Conservation (phyloP, 192 early-diverging fungal genomes). For the Backusella sp. region DNA sequence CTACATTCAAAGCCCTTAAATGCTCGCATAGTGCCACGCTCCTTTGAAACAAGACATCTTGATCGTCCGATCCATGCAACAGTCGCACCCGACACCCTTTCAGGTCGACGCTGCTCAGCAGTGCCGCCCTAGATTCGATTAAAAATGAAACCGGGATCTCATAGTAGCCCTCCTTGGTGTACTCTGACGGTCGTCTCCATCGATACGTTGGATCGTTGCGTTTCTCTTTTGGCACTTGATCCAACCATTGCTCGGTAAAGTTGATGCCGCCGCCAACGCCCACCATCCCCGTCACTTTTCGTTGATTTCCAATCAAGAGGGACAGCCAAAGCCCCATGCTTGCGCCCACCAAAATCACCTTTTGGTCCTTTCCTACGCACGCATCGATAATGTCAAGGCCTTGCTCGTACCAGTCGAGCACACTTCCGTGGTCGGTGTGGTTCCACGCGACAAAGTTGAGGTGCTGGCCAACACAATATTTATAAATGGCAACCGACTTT, state of each 20-base stretch:
- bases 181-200: constrained; percentile 23
- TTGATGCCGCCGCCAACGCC: constrained; percentile 29
- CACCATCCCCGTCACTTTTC: constrained; percentile 9
- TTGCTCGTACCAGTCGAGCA: constrained; percentile 26
- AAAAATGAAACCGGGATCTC: constrained; percentile 25
- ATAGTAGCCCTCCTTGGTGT: constrained; percentile 27
- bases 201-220: background rate
- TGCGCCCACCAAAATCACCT: constrained; percentile 12
- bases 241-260: constrained; percentile 27
- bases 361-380: background rate
- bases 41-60: constrained; percentile 1
- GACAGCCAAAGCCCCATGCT: constrained; percentile 38
- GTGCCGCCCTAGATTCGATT: constrained; percentile 5
- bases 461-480: background rate
- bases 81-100: constrained; percentile 8
- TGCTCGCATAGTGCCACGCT: background rate
- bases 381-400: background rate
- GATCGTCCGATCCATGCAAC: constrained; percentile 27
- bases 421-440: constrained; percentile 14
- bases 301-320: background rate
- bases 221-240: constrained; percentile 18
- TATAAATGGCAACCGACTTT: constrained; percentile 22
- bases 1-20: background rate
- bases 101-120: background rate
- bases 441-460: constrained; percentile 29